A percentile compares a stretch with the other conserved stretches of the same genome.
phyloP scores from a whole-genome alignment of 495 filamentous ascomycete genomes.

The Aspergillus kassunensis region DNA sequence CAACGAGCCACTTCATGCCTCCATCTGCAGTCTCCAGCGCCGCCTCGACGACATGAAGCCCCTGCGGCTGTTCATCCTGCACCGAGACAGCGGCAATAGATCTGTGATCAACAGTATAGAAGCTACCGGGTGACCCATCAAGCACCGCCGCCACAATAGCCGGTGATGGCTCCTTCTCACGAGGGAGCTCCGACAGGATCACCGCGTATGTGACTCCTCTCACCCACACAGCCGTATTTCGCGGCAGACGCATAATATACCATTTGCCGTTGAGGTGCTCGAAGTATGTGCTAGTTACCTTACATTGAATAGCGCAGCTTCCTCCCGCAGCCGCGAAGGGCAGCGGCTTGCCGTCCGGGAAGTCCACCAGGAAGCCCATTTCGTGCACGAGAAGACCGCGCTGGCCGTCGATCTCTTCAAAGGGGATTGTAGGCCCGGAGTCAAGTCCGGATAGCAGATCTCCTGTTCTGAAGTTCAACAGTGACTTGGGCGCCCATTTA shows the following conservation, averaged over 20 bases:
- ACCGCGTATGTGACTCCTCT: not conserved
- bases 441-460: not conserved
- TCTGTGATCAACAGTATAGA: not conserved
- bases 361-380: not conserved
- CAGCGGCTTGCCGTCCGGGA: not conserved
- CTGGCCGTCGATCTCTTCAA: not conserved
- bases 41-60: not conserved
- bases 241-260: constrained; percentile 4
- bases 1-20: not conserved
- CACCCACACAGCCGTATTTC: not conserved
- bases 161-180: not conserved
- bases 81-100: not conserved
- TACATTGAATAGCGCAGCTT: constrained; percentile 2
- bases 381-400: constrained; percentile 1
- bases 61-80: not conserved
- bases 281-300: not conserved
- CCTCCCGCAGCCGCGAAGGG: not conserved
- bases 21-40: not conserved
- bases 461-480: constrained; percentile 7
- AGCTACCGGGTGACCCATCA: not conserved
- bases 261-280: not conserved
- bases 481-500: constrained; percentile 5
- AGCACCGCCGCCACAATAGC: not conserved
- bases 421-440: not conserved
- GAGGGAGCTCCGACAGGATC: not conserved